phyloP scores from a whole-genome alignment of 768 basidiomycete species.

The Trametes gibbosa region DNA sequence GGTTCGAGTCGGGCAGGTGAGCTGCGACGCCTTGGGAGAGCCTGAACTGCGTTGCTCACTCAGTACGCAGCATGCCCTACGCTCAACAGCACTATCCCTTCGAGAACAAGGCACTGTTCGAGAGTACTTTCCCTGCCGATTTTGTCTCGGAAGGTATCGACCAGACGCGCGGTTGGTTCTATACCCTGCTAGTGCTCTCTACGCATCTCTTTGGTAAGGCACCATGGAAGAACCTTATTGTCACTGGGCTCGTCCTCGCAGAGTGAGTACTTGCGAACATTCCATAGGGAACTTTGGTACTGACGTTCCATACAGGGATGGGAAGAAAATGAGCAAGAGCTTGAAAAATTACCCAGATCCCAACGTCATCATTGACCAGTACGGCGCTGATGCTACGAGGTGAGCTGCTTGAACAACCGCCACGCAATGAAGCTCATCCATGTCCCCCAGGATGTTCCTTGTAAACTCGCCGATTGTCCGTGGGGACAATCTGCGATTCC shows the following conservation, averaged over 20 bases:
- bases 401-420: constrained; percentile 27
- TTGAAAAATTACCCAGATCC: constrained; percentile 97
- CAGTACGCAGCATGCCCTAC: constrained; percentile 84
- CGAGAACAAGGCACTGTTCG: constrained; percentile 89
- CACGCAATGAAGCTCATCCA: not conserved
- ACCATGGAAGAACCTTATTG: constrained; percentile 98
- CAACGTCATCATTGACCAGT: constrained; percentile 81
- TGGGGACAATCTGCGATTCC: constrained; percentile 96
- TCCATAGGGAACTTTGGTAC: too few species aligned
- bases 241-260: constrained; percentile 93
- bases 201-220: constrained; percentile 92
- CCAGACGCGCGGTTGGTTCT: constrained; percentile 99
- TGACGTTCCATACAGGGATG: constrained; percentile 55
- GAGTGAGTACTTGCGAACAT: constrained; percentile 50
- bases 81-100: constrained; percentile 98
- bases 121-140: constrained; percentile 86
- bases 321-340: constrained; percentile 99
- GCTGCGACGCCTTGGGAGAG: too few species aligned
- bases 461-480: constrained; percentile 99
- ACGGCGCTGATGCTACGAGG: constrained; percentile 95
- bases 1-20: constrained; percentile 99
- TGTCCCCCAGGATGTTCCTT: constrained; percentile 77
- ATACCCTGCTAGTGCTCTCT: constrained; percentile 93
- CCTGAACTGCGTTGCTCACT: not conserved
- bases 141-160: constrained; percentile 99